These are phyloP conservation scores for Cladosporium sp. DNA, from an alignment of 2,329 filamentous ascomycete genomes.

Conservation along the genomic window DNA sequence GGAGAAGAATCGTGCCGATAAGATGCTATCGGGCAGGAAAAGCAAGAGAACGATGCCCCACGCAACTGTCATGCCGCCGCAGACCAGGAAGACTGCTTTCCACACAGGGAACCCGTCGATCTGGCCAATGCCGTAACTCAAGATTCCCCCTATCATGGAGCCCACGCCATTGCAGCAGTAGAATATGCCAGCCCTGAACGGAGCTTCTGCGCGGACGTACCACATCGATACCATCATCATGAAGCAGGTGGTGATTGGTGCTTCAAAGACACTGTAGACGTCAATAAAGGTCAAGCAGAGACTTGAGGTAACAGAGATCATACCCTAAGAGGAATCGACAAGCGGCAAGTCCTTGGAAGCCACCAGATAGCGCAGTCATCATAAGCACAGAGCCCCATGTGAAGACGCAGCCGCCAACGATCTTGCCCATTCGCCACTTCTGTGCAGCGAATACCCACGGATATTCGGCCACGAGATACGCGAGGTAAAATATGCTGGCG, in stretches of 20 bases:
- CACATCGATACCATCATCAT: constrained; percentile 23
- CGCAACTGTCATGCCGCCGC: constrained; percentile 58
- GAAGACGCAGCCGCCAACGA: constrained; percentile 44
- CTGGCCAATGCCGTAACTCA: constrained; percentile 51
- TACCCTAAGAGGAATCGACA: constrained; percentile 61
- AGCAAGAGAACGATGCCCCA: constrained; percentile 59
- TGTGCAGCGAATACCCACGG: constrained; percentile 28
- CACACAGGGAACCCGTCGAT: constrained; percentile 28
- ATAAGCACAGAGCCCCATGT: constrained; percentile 60
- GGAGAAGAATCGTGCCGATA: constrained; percentile 64
- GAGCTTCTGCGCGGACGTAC: constrained; percentile 58
- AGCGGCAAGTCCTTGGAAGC: constrained; percentile 56
- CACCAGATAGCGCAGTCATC: constrained; percentile 57
- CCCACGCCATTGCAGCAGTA: constrained; percentile 75
- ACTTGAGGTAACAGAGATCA: background rate
- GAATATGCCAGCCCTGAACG: constrained; percentile 30
- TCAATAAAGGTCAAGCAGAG: background rate
- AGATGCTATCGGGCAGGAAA: constrained; percentile 65
- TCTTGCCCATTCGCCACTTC: constrained; percentile 30
- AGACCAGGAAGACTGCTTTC: constrained; percentile 61
- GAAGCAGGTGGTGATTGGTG: constrained; percentile 50
- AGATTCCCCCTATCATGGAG: constrained; percentile 65
- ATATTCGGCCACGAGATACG: constrained; percentile 29
- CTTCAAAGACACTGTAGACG: constrained; percentile 23
- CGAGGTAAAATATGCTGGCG: constrained; percentile 55